Base-by-base conservation (phyloP, 768 basidiomycete genomes). In the Lactifluus pinguis region DNA sequence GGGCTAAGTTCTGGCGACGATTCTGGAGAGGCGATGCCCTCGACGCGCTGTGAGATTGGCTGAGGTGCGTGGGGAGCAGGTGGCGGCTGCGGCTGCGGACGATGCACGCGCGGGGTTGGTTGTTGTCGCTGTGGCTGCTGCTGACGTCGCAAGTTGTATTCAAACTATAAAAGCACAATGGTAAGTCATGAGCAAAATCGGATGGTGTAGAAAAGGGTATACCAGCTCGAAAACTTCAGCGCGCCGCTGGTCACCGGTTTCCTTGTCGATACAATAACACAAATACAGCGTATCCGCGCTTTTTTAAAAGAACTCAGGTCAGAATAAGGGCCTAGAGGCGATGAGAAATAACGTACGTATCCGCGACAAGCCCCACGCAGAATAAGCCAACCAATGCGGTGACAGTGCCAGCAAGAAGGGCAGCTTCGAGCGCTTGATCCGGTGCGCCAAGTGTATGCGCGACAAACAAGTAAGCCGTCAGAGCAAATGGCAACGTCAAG, bases 401-500 rank as follows among this genome's bases (percentile, higher is more conserved):
- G 17, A 91, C 83, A 10, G 82, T 84, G 3, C 86, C 92, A 25
- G 87, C 87, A 4, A 95, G 75, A 15, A 95, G 65, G 1, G 88
- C 83, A 21, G 89, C 87, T 13, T 84, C 79, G 8, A 93, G 76
- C 0, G 92, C 90, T 66, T 87, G 80, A 49, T 84, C 71, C 0
- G 91, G 89, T 29, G 84, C 83, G 17, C 72, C 70, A 21, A 92
- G 73, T 0, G 87, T 86, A 72, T 92, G 89, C 2, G 91, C 87
- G n/a, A 92, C 89, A 66, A 95, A 90, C 19, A 98, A 72, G 71
- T 95, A 97, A 5, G 92, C 89, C 41, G 81, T 74, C 32, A 95
- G 75, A 14, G 91, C 85, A 64, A 91, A 89, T 6, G 92, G 88
- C 64, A 94, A 80, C 0, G 89, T 89, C 61, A 93, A 75, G 0